These are phyloP conservation scores for Lycium ferocissimum DNA, from an alignment of 257 asterid species.

Conservation along the genomic window DNA sequence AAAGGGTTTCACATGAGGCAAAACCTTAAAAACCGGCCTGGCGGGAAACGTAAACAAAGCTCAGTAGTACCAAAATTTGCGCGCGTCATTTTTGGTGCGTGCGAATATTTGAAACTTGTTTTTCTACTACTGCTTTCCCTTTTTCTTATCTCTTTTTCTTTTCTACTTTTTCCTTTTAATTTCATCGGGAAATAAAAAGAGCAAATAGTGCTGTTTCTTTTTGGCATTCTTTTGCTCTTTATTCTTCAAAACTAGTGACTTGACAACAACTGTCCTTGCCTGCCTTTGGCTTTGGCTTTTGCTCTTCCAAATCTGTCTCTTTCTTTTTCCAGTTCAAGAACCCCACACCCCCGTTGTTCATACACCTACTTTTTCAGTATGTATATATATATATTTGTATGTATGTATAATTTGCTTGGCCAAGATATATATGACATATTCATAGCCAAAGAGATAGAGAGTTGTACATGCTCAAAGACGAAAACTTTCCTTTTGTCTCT, in stretches of 20 bases:
- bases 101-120: conserved; percentile 16
- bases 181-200: conserved; percentile 28
- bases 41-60: conserved; percentile 22
- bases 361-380: not conserved
- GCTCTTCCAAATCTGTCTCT: conserved; percentile 3
- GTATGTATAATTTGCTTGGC: not conserved
- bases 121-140: not conserved
- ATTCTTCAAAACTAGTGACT: conserved; percentile 13
- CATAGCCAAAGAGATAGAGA: not conserved
- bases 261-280: not conserved
- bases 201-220: conserved; percentile 12
- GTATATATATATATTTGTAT: not conserved
- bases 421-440: not conserved
- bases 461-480: conserved; percentile 18
- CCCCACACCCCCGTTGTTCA: not conserved
- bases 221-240: conserved; percentile 22
- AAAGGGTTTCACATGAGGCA: too few species aligned
- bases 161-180: conserved; percentile 10
- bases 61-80: not conserved
- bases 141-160: not conserved
- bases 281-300: conserved; percentile 17
- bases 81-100: conserved; percentile 19
- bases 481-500: not conserved
- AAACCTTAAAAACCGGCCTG: not conserved
- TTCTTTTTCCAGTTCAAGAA: not conserved